Conservation (phyloP, 345 rosid genomes). For the Ceriops tagal region DNA sequence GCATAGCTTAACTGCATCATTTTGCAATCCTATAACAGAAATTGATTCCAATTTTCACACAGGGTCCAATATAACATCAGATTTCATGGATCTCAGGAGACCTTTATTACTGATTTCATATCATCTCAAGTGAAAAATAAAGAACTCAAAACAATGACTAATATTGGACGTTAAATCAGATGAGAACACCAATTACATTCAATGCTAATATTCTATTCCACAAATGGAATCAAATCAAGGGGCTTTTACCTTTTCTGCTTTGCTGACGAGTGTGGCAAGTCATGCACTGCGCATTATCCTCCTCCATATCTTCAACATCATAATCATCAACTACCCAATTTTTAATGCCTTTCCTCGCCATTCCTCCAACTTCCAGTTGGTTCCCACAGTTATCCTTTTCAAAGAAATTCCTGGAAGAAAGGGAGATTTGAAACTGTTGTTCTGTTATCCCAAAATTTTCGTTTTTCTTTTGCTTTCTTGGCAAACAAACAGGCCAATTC, state of each 20-base stretch:
- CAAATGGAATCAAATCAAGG: not conserved
- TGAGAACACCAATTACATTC: too few species aligned
- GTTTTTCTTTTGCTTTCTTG: too few species aligned
- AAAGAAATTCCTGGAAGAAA: not conserved
- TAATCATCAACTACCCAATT: conserved; percentile 27
- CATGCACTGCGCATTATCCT: conserved; percentile 31
- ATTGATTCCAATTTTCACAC: not conserved
- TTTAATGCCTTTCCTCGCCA: conserved; percentile 1
- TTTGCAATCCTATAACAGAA: not conserved
- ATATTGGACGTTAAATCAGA: too few species aligned
- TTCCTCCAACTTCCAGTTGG: conserved; percentile 18
- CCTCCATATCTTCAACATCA: conserved; percentile 25
- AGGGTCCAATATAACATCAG: not conserved
- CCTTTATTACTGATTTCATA: not conserved
- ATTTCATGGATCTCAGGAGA: not conserved
- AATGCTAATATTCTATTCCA: not conserved
- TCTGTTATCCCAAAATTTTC: too few species aligned
- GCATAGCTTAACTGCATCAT: too few species aligned
- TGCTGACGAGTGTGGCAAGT: conserved; percentile 26
- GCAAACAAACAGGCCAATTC: too few species aligned
- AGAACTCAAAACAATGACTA: not conserved
- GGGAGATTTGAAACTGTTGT: too few species aligned
- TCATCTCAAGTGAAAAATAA: not conserved
- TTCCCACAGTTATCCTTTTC: conserved; percentile 26
- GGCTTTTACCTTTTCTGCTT: conserved; percentile 31